Evolutionary conservation across 2,329 filamentous ascomycete species (phyloP).

Genomic region (Pyricularia grisea): DNA sequence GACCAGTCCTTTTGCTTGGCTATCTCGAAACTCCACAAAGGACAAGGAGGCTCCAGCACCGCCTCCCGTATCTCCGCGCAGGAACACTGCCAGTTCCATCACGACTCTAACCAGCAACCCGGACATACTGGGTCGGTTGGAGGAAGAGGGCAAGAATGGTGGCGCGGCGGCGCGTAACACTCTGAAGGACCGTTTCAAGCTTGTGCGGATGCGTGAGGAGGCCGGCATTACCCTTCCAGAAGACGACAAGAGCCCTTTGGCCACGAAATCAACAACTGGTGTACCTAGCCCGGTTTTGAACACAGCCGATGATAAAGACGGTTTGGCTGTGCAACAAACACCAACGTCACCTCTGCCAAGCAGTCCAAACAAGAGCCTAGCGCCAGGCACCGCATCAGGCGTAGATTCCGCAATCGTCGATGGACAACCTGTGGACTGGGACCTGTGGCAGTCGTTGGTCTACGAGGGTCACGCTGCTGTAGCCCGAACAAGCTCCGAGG

Average conservation of each 20-base stretch:
- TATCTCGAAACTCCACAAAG: slow-evolving; percentile 57
- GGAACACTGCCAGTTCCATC: slow-evolving; percentile 74
- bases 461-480: slow-evolving; percentile 89
- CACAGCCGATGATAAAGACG: slow-evolving; percentile 3
- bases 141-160: slow-evolving; percentile 50
- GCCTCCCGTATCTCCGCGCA: slow-evolving; percentile 37
- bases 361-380: slow-evolving; percentile 59
- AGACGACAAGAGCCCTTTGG: slow-evolving; percentile 33
- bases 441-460: slow-evolving; percentile 92
- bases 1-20: slow-evolving; percentile 80
- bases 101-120: slow-evolving; percentile 72
- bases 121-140: slow-evolving; percentile 68
- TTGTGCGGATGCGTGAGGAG: slow-evolving; percentile 67
- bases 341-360: slow-evolving; percentile 45
- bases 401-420: slow-evolving; percentile 62
- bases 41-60: slow-evolving; percentile 48
- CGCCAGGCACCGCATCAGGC: slow-evolving; percentile 79
- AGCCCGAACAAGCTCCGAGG: slow-evolving; percentile 76
- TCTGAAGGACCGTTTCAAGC: slow-evolving; percentile 70
- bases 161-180: slow-evolving; percentile 40
- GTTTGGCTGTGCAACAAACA: slow-evolving; percentile 17
- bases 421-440: slow-evolving; percentile 79
- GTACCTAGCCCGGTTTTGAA: slow-evolving; percentile 10
- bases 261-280: slow-evolving; percentile 5
- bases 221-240: slow-evolving; percentile 44